These are phyloP conservation scores for Phalaenopsis aphrodite DNA, from an alignment of 106 monocot genomes.

Conservation along the genomic window DNA sequence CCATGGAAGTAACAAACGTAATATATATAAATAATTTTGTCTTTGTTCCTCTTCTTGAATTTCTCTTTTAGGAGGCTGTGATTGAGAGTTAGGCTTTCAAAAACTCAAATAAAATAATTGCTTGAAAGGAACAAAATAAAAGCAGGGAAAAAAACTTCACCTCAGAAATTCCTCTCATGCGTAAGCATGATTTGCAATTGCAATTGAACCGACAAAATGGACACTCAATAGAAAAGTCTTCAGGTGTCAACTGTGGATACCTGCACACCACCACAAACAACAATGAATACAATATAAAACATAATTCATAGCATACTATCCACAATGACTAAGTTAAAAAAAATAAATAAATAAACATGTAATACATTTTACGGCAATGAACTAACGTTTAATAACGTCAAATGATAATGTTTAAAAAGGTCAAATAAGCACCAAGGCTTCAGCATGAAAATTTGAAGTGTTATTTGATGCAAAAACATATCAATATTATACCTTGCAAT, in stretches of 20 bases:
- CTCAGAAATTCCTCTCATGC: conserved; percentile 43
- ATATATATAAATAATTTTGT: conserved; percentile 23
- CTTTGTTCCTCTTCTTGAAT: conserved; percentile 23
- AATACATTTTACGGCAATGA: not conserved
- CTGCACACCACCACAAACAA: conserved; percentile 19
- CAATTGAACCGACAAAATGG: conserved; percentile 49
- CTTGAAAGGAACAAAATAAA: not conserved
- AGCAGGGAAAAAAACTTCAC: conserved; percentile 12
- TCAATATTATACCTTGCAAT: not conserved
- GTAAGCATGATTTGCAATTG: conserved; percentile 69
- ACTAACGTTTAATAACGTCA: not conserved
- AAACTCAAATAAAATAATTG: not conserved
- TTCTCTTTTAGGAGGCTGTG: conserved; percentile 27
- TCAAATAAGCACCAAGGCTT: not conserved
- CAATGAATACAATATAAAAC: not conserved
- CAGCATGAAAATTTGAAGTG: not conserved
- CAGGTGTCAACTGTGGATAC: conserved; percentile 51
- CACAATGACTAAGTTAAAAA: not conserved
- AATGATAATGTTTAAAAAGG: not conserved
- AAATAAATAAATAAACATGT: not conserved
- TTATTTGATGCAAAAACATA: not conserved
- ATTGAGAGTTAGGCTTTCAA: not conserved
- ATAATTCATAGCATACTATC: not conserved
- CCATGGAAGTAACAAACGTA: conserved; percentile 46
- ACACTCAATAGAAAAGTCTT: conserved; percentile 36